Evolutionary conservation across 73 alveolate species (phyloP).

Genomic region (Symbiodinium pilosum): DNA sequence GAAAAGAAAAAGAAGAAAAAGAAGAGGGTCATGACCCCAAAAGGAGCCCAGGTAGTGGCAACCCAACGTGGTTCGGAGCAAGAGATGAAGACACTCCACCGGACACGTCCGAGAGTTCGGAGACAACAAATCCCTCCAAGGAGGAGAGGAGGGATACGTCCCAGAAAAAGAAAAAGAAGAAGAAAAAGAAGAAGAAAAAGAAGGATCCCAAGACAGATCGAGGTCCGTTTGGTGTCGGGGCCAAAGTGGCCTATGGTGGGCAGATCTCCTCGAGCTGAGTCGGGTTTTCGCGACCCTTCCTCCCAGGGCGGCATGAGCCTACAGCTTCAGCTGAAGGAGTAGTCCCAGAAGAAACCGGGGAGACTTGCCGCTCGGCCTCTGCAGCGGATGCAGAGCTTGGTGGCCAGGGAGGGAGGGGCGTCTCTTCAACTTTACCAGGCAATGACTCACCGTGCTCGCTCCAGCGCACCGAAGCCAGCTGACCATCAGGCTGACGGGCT

Average conservation of each 20-base stretch:
- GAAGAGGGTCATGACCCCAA: too few species aligned
- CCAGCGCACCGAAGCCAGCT: not conserved
- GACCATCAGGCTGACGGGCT: not conserved
- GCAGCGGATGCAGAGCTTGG: not conserved
- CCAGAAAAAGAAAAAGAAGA: not conserved
- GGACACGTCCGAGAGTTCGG: too few species aligned
- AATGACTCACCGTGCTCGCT: slow-evolving; percentile 13
- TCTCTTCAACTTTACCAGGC: not conserved
- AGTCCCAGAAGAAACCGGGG: not conserved
- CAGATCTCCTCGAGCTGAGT: not conserved
- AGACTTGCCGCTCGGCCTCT: not conserved
- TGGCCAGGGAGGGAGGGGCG: slow-evolving; percentile 2
- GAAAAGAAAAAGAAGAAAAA: too few species aligned
- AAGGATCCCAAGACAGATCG: not conserved
- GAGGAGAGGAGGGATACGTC: too few species aligned
- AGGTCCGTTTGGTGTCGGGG: slow-evolving; percentile 7
- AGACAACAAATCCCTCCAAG: too few species aligned
- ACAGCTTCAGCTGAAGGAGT: slow-evolving; percentile 7
- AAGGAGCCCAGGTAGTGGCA: too few species aligned
- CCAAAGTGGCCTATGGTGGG: not conserved
- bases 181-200: not conserved
- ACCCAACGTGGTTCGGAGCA: too few species aligned
- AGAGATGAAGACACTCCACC: too few species aligned
- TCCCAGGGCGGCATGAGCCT: not conserved
- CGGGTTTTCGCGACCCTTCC: slow-evolving; percentile 1